Conservation (phyloP, 768 basidiomycete genomes). For the Amanita rimosa region DNA sequence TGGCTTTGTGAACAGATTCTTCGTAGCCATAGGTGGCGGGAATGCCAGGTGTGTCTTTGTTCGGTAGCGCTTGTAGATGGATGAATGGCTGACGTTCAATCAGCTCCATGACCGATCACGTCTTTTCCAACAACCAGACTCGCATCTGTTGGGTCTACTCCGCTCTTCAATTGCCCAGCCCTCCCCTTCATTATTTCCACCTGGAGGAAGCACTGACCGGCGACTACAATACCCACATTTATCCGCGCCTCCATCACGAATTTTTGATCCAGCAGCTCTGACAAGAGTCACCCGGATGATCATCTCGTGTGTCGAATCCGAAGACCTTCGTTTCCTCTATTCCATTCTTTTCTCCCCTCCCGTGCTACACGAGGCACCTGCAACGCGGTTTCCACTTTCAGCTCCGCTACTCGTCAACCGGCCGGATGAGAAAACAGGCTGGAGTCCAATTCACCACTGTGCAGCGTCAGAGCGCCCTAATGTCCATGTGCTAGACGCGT, state of each 20-base stretch:
- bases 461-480: conserved; percentile 44
- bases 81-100: background rate
- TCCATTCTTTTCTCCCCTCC: conserved; percentile 43
- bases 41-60: conserved; percentile 36
- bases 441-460: conserved; percentile 68
- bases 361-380: conserved; percentile 24
- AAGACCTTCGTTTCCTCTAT: conserved; percentile 39
- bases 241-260: conserved; percentile 21
- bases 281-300: conserved; percentile 36
- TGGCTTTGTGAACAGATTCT: conserved; percentile 63
- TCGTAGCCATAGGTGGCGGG: conserved; percentile 48
- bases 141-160: conserved; percentile 25
- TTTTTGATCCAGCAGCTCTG: conserved; percentile 30
- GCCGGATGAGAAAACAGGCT: conserved; percentile 48
- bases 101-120: conserved; percentile 9
- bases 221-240: background rate
- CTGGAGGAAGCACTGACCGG: background rate
- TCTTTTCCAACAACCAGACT: conserved; percentile 13
- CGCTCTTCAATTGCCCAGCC: conserved; percentile 19
- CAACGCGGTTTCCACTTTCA: conserved; percentile 31
- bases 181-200: background rate
- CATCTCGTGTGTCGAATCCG: conserved; percentile 39
- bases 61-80: background rate
- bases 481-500: conserved; percentile 50
- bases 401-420: conserved; percentile 54